These are phyloP conservation scores for Astrephomene gubernaculifera DNA, from an alignment of 139 green algal genomes.

Conservation along the genomic window DNA sequence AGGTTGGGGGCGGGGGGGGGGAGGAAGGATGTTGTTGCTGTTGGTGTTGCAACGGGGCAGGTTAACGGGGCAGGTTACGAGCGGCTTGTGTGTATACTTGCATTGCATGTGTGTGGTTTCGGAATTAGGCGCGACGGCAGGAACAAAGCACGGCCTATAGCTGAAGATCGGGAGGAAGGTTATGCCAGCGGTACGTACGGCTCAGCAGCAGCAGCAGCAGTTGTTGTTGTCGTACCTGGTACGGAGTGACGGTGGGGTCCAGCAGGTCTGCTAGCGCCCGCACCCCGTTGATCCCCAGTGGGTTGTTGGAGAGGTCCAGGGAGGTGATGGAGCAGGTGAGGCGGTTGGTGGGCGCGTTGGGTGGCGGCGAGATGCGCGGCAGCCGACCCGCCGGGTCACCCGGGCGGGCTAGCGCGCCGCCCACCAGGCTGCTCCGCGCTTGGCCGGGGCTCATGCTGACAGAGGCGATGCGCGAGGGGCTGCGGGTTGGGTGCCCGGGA, in stretches of 20 bases:
- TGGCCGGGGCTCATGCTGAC: background rate
- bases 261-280: conserved; percentile 55
- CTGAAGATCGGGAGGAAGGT: too few relatives aligned
- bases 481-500: background rate
- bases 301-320: conserved; percentile 68
- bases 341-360: background rate
- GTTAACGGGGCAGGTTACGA: too few relatives aligned
- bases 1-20: background rate
- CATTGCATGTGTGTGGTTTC: background rate
- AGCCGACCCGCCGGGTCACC: background rate
- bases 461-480: background rate
- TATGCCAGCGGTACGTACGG: too few relatives aligned
- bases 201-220: too few relatives aligned
- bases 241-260: conserved; percentile 45
- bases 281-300: conserved; percentile 60
- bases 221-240: conserved; percentile 16
- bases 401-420: background rate
- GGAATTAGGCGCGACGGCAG: too few relatives aligned
- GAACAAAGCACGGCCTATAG: too few relatives aligned
- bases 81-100: too few relatives aligned
- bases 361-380: background rate
- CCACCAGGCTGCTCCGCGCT: background rate
- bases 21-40: too few relatives aligned
- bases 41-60: too few relatives aligned
- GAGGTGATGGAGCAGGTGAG: conserved; percentile 23